Percentiles rank a stretch among this genome's conserved stretches.
These are phyloP conservation scores for Aureobasidium melanogenum DNA, from an alignment of 2,329 filamentous ascomycete species.

Conservation along the genomic window DNA sequence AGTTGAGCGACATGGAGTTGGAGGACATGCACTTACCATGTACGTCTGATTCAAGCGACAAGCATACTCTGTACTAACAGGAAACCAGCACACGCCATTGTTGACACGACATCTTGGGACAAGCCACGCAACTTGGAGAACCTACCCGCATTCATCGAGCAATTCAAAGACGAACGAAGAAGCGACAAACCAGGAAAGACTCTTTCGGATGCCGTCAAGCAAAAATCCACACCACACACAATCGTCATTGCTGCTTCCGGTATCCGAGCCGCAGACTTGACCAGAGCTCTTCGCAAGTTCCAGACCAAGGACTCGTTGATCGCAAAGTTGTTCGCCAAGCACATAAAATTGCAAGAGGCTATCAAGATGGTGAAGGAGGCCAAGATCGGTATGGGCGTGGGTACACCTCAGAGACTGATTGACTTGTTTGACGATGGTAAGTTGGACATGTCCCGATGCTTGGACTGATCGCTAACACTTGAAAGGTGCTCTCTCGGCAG, in stretches of 20 bases:
- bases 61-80: background rate
- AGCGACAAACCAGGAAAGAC: constrained; percentile 26
- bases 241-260: constrained; percentile 80
- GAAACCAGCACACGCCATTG: constrained; percentile 38
- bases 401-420: constrained; percentile 73
- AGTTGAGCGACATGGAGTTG: constrained; percentile 75
- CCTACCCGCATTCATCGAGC: constrained; percentile 69
- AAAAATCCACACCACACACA: constrained; percentile 62
- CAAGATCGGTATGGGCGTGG: constrained; percentile 75
- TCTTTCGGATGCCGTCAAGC: constrained; percentile 55
- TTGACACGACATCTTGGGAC: constrained; percentile 69
- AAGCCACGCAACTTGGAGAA: constrained; percentile 60
- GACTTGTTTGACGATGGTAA: constrained; percentile 75
- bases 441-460: constrained; percentile 17
- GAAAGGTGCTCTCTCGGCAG: constrained; percentile 59
- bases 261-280: constrained; percentile 75
- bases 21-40: constrained; percentile 73
- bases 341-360: constrained; percentile 89
- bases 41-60: constrained; percentile 33
- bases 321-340: constrained; percentile 93
- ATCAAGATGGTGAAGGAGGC: constrained; percentile 62
- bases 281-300: constrained; percentile 66
- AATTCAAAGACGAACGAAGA: constrained; percentile 17
- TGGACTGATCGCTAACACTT: constrained; percentile 4
- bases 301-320: constrained; percentile 70